phyloP scores from a whole-genome alignment of 2,329 filamentous ascomycete genomes.

The Neurospora sp. region DNA sequence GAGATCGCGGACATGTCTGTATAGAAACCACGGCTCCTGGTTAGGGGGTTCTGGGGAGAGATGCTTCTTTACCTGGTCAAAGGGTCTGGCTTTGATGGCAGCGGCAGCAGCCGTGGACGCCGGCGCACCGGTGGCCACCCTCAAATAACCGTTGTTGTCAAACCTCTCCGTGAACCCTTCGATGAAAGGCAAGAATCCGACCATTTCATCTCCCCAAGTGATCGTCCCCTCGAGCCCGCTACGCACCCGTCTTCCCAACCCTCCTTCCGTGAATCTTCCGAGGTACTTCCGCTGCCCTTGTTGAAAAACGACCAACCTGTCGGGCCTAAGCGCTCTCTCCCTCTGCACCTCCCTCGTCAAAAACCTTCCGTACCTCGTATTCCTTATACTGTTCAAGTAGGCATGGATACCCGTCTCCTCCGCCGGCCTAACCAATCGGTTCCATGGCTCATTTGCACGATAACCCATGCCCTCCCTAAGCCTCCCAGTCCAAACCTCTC shows the following conservation, averaged over 20 bases:
- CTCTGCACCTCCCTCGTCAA: background rate
- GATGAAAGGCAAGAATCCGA: background rate
- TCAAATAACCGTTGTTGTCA: background rate
- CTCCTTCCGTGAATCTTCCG: background rate
- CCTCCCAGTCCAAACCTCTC: background rate
- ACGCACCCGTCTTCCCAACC: background rate
- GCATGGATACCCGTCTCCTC: background rate
- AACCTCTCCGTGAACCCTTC: background rate
- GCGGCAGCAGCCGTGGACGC: background rate
- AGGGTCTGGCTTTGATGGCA: background rate
- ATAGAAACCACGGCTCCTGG: background rate
- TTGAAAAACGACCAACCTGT: background rate
- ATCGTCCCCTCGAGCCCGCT: background rate
- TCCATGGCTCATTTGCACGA: background rate
- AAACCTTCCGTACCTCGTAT: background rate
- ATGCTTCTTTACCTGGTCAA: background rate
- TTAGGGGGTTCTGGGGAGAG: background rate
- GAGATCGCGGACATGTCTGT: constrained; percentile 1
- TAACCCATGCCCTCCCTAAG: background rate
- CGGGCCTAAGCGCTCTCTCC: background rate
- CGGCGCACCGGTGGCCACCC: background rate
- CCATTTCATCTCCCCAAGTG: background rate
- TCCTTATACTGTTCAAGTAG: background rate
- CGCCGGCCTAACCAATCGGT: background rate
- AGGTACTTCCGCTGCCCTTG: background rate